Percentiles rank a stretch among this genome's conserved stretches.
These are phyloP conservation scores for Yarrowia sp. DNA, from an alignment of 805 yeast genomes.

Conservation along the genomic window DNA sequence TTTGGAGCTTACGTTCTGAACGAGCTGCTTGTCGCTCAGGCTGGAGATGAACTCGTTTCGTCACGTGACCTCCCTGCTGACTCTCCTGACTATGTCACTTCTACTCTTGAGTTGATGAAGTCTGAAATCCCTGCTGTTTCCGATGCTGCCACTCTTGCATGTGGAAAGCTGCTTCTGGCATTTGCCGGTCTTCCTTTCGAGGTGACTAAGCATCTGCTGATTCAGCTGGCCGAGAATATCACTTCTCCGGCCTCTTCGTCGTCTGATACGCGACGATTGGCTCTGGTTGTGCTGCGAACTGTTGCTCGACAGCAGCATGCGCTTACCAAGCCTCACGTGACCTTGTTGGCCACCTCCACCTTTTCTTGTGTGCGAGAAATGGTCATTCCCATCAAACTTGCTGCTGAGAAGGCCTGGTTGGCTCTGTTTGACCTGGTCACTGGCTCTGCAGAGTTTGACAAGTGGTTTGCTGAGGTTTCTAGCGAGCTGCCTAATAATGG, in stretches of 20 bases:
- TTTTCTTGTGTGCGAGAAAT: slow-evolving; percentile 82
- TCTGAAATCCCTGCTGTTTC: slow-evolving; percentile 54
- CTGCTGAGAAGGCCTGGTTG: slow-evolving; percentile 87
- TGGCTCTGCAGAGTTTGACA: slow-evolving; percentile 56
- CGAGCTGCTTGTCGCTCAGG: slow-evolving; percentile 32
- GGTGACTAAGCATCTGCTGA: slow-evolving; percentile 45
- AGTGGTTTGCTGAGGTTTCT: slow-evolving; percentile 54
- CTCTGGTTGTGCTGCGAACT: slow-evolving; percentile 74
- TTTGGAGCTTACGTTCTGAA: slow-evolving; percentile 34
- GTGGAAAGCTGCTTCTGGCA: slow-evolving; percentile 72
- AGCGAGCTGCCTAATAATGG: slow-evolving; percentile 35
- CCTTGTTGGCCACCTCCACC: slow-evolving; percentile 63
- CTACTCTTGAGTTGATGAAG: slow-evolving; percentile 44
- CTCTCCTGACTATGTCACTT: slow-evolving; percentile 1
- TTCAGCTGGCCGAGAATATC: slow-evolving; percentile 50
- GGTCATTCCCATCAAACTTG: slow-evolving; percentile 87
- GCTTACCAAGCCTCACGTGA: slow-evolving; percentile 53
- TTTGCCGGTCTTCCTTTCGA: slow-evolving; percentile 44
- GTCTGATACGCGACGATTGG: slow-evolving; percentile 71
- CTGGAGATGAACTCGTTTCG: background rate
- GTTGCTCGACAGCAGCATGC: slow-evolving; percentile 59
- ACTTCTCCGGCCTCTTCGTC: slow-evolving; percentile 60
- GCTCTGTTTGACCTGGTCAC: slow-evolving; percentile 70
- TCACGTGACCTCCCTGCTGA: background rate
- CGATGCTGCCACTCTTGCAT: slow-evolving; percentile 75